Evolutionary conservation across 352 stramenopile species (phyloP).

Genomic region (Phytopythium chamaehyphon): DNA sequence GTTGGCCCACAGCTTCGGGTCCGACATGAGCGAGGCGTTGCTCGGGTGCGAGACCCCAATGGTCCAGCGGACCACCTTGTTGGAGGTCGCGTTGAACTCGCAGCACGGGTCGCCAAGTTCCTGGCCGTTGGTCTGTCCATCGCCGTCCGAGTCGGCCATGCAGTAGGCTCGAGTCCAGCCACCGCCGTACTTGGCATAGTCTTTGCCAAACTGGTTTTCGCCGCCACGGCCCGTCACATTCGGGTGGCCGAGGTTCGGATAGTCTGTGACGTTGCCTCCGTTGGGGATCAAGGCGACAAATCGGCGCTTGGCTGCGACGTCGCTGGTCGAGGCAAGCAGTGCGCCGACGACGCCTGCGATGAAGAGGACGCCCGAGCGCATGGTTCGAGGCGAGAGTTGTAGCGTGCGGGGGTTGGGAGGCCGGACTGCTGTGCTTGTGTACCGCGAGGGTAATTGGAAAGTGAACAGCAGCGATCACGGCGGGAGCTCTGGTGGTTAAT

Average conservation of each 20-base stretch:
- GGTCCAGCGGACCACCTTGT: conserved; percentile 10
- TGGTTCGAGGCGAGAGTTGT: no score
- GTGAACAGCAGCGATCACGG: no score
- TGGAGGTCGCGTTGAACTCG: conserved; percentile 11
- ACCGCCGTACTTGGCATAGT: conserved; percentile 11
- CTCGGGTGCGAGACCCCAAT: conserved; percentile 19
- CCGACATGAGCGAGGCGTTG: conserved; percentile 12
- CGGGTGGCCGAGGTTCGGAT: conserved; percentile 20
- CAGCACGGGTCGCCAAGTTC: conserved; percentile 18
- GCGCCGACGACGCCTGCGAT: no score
- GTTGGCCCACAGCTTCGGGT: conserved; percentile 6
- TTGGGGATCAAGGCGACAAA: conserved; percentile 15
- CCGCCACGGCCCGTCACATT: conserved; percentile 9
- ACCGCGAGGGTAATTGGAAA: no score
- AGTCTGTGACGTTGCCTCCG: conserved; percentile 18
- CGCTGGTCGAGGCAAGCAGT: no score
- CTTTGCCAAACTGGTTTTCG: conserved; percentile 21
- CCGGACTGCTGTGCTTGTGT: no score
- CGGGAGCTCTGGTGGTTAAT: no score
- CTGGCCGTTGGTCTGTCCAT: conserved; percentile 26
- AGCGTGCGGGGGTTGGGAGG: no score
- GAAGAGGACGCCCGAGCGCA: no score
- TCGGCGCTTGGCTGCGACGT: no score
- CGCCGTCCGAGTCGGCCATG: conserved; percentile 17
- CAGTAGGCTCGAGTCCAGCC: conserved; percentile 22